Percentiles rank a stretch among this genome's conserved stretches.
phyloP scores from a whole-genome alignment of 2,329 filamentous ascomycete species.

The Paraconiothyrium sp. region DNA sequence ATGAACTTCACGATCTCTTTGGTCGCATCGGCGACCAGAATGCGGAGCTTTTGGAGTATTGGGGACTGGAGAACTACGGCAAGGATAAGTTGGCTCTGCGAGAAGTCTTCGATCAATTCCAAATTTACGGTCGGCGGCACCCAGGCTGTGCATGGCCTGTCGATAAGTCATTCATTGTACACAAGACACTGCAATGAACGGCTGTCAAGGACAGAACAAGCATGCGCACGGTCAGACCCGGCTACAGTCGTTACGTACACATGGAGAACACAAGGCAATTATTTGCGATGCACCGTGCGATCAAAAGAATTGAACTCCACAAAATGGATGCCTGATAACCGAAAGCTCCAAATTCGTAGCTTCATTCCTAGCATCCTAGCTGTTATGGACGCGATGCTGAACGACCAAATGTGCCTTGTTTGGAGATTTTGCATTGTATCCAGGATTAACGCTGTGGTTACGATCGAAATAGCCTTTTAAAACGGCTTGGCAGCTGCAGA shows the following conservation, averaged over 20 bases:
- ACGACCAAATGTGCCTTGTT: not conserved
- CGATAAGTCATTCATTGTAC: conserved; percentile 4
- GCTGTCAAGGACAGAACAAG: not conserved
- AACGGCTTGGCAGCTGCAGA: conserved; percentile 7
- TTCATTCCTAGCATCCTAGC: too few species aligned
- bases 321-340: not conserved
- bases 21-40: conserved; percentile 4
- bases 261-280: not conserved
- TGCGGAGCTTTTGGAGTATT: conserved; percentile 5
- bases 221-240: not conserved
- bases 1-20: conserved; percentile 15
- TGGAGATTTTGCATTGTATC: not conserved
- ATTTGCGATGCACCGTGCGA: not conserved
- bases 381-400: not conserved
- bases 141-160: not conserved
- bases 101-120: conserved; percentile 5
- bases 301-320: not conserved
- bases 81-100: not conserved
- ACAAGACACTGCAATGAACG: conserved; percentile 4
- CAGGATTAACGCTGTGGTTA: not conserved
- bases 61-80: conserved; percentile 5
- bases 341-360: too few species aligned
- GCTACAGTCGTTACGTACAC: not conserved
- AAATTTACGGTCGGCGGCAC: not conserved
- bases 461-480: not conserved